Conservation (phyloP, 176 grass and related monocot genomes). For the Oryza officinalis region DNA sequence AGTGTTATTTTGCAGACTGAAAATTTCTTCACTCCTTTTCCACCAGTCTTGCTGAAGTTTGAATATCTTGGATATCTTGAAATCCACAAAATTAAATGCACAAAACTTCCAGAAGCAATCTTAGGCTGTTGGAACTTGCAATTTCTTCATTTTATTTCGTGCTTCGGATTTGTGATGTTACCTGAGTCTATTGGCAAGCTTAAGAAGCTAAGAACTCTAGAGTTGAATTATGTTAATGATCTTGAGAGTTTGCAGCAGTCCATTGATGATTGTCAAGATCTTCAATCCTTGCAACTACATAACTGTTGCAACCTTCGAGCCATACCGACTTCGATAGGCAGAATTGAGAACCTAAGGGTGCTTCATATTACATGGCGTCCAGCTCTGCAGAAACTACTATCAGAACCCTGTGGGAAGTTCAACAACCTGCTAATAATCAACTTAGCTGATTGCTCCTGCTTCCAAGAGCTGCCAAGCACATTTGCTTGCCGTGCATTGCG, state of each 20-base stretch:
- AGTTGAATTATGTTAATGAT: accelerated
- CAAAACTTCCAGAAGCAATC: background rate
- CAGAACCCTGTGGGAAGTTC: background rate
- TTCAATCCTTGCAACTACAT: background rate
- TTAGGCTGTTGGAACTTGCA: conserved; percentile 4
- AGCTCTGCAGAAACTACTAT: background rate
- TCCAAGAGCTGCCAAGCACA: background rate
- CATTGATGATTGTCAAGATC: background rate
- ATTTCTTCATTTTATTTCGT: background rate
- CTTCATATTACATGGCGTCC: background rate
- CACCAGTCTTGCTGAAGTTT: background rate
- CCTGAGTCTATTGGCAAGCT: conserved; percentile 25
- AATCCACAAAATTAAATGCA: accelerated
- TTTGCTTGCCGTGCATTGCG: background rate
- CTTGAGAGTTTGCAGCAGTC: background rate
- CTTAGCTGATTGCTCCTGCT: accelerated
- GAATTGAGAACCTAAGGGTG: background rate
- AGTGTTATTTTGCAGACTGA: background rate
- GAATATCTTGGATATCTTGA: conserved; percentile 18
- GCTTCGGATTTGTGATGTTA: background rate
- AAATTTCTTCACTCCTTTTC: background rate
- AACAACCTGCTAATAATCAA: background rate
- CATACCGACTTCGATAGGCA: background rate
- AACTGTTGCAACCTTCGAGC: accelerated
- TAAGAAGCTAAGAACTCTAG: background rate